phyloP scores from a whole-genome alignment of 2,329 filamentous ascomycete genomes.

The Penicillium sp. region DNA sequence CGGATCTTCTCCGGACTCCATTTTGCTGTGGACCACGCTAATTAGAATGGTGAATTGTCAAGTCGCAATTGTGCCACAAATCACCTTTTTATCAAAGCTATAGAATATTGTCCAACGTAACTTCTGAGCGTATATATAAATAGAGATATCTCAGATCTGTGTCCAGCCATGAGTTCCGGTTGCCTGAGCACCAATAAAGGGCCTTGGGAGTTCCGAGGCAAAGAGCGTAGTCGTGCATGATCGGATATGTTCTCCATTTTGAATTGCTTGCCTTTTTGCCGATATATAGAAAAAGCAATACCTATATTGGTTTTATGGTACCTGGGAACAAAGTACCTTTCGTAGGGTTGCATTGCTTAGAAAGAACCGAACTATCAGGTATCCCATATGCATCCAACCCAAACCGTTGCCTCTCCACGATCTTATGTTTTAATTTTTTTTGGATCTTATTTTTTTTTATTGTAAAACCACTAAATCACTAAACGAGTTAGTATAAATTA shows the following conservation, averaged over 20 bases:
- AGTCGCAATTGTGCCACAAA: slow-evolving; percentile 15
- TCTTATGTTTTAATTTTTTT: neutral
- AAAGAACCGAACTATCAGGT: slow-evolving; percentile 1
- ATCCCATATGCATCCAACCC: neutral
- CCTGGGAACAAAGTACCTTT: neutral
- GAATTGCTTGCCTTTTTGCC: neutral
- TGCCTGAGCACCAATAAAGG: slow-evolving; percentile 22
- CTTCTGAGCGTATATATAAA: neutral
- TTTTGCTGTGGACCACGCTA: slow-evolving; percentile 8
- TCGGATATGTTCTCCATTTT: slow-evolving; percentile 18
- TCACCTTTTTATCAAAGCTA: neutral
- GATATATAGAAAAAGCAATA: neutral
- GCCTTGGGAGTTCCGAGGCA: neutral
- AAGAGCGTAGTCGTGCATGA: slow-evolving; percentile 15
- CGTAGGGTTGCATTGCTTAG: neutral
- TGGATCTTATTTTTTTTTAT: neutral
- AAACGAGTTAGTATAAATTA: neutral
- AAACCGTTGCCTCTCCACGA: slow-evolving; percentile 1
- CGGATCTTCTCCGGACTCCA: neutral
- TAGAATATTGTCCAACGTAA: neutral
- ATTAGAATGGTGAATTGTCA: neutral
- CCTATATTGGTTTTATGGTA: neutral
- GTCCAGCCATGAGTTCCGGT: neutral
- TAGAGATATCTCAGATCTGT: neutral
- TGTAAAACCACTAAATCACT: neutral